Conservation (phyloP, 805 yeast genomes). For the Cyberlindnera misumaiensis region DNA sequence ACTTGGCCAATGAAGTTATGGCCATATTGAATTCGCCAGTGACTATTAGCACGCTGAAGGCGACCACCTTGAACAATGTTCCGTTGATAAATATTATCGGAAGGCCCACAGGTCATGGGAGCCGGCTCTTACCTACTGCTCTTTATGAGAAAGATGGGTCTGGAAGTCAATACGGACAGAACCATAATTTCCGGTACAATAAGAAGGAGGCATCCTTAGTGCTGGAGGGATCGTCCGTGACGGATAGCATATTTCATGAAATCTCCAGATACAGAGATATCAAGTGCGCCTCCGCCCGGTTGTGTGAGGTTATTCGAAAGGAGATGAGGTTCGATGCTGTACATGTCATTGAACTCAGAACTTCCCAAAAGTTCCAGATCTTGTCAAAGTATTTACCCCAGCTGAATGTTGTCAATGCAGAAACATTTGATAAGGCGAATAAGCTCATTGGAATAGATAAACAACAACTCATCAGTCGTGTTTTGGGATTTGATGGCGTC, state of each 20-base stretch:
- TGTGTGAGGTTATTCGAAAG: slow-evolving; percentile 32
- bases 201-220: slow-evolving; percentile 20
- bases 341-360: slow-evolving; percentile 44
- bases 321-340: slow-evolving; percentile 35
- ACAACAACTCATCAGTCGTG: slow-evolving; percentile 36
- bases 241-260: slow-evolving; percentile 30
- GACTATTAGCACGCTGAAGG: slow-evolving; percentile 3
- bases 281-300: slow-evolving; percentile 35
- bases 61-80: slow-evolving; percentile 1
- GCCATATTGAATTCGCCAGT: slow-evolving; percentile 31
- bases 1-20: slow-evolving; percentile 36
- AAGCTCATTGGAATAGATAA: slow-evolving; percentile 31
- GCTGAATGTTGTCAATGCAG: slow-evolving; percentile 37
- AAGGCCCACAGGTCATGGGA: slow-evolving; percentile 47
- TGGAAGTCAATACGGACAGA: slow-evolving; percentile 52
- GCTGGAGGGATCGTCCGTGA: slow-evolving; percentile 23
- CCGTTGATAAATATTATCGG: slow-evolving; percentile 34
- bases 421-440: slow-evolving; percentile 33
- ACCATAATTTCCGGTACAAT: slow-evolving; percentile 37
- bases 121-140: slow-evolving; percentile 25
- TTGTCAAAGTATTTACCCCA: slow-evolving; percentile 37
- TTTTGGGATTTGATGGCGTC: slow-evolving; percentile 38
- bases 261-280: slow-evolving; percentile 33
- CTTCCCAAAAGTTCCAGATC: slow-evolving; percentile 40
- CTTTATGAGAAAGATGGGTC: slow-evolving; percentile 61